These are phyloP conservation scores for Eimeria brunetti DNA, from an alignment of 169 alveolate species.

Conservation along the genomic window DNA sequence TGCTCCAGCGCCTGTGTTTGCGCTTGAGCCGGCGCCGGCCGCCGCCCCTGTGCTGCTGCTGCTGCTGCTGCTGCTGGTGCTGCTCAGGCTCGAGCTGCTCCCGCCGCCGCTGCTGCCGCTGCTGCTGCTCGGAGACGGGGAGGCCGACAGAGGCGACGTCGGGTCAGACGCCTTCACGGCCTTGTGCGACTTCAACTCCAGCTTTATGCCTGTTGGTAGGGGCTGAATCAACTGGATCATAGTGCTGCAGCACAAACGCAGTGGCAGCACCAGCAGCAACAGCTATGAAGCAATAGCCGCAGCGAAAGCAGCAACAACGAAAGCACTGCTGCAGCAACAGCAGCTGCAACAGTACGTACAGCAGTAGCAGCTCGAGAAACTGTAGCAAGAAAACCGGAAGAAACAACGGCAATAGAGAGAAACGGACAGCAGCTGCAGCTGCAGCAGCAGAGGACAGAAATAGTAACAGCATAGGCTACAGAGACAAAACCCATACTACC, in stretches of 20 bases:
- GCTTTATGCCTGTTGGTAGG: conserved; percentile 72
- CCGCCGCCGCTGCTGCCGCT: neutral
- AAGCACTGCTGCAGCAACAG: neutral
- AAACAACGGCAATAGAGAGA: too few relatives aligned
- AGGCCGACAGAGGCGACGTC: neutral
- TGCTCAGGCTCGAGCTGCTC: too few relatives aligned
- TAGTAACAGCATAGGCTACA: too few relatives aligned
- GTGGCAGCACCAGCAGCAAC: neutral
- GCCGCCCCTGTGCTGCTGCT: conserved; percentile 82
- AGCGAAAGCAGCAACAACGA: neutral
- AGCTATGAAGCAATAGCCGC: neutral
- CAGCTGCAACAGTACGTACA: too few relatives aligned
- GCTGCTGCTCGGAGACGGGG: neutral
- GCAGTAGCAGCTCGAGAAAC: too few relatives aligned
- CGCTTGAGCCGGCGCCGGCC: conserved; percentile 99
- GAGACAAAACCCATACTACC: too few relatives aligned
- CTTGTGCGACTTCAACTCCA: conserved; percentile 72
- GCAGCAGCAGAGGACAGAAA: too few relatives aligned
- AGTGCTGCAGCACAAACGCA: conserved; percentile 20
- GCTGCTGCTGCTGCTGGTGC: too few relatives aligned
- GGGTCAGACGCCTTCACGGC: neutral
- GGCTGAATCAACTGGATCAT: conserved; percentile 79
- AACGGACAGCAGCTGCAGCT: too few relatives aligned
- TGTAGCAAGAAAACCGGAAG: too few relatives aligned
- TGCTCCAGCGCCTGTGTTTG: conserved; percentile 94